phyloP scores from a whole-genome alignment of 2,329 filamentous ascomycete species.

The Aspergillus sp. region DNA sequence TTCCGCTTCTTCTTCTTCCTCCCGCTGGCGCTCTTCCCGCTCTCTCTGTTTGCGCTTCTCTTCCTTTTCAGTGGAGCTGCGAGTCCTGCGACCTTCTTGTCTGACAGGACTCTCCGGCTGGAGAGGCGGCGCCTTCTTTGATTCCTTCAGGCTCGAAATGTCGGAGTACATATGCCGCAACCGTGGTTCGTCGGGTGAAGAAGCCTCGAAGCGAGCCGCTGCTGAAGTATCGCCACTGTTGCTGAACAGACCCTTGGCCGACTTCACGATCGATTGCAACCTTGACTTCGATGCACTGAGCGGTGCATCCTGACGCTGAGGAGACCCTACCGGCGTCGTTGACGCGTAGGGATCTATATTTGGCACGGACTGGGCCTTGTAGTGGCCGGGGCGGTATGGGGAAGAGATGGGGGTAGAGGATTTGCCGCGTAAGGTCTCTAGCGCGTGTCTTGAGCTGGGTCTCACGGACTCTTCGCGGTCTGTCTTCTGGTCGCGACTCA shows the following conservation, averaged over 20 bases:
- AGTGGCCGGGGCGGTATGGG: conserved; percentile 47
- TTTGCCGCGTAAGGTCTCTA: conserved; percentile 55
- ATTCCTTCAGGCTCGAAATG: conserved; percentile 8
- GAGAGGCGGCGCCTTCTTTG: conserved; percentile 17
- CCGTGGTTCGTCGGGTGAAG: conserved; percentile 40
- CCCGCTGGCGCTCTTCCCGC: conserved; percentile 30
- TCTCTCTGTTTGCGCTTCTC: conserved; percentile 37
- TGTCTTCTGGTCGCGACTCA: conserved; percentile 7
- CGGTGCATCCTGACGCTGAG: conserved; percentile 67
- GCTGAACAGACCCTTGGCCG: conserved; percentile 79
- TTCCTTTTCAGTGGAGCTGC: conserved; percentile 58
- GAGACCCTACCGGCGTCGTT: conserved; percentile 59
- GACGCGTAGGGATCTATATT: conserved; percentile 52
- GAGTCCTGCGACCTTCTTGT: conserved; percentile 48
- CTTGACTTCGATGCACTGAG: conserved; percentile 91
- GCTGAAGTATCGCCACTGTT: conserved; percentile 64
- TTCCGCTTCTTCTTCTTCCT: conserved; percentile 34
- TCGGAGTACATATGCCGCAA: conserved; percentile 26
- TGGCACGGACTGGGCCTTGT: conserved; percentile 62
- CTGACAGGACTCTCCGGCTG: conserved; percentile 30
- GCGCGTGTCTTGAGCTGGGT: conserved; percentile 13
- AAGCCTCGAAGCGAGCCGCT: conserved; percentile 56
- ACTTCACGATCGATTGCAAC: conserved; percentile 84
- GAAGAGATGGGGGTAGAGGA: conserved; percentile 62
- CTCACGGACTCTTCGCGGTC: conserved; percentile 14